Evolutionary conservation across 164 flowering plant genomes (phyloP), one percentile per base, ranked within the genome.

Genomic region (Tetracentron sinense): DNA sequence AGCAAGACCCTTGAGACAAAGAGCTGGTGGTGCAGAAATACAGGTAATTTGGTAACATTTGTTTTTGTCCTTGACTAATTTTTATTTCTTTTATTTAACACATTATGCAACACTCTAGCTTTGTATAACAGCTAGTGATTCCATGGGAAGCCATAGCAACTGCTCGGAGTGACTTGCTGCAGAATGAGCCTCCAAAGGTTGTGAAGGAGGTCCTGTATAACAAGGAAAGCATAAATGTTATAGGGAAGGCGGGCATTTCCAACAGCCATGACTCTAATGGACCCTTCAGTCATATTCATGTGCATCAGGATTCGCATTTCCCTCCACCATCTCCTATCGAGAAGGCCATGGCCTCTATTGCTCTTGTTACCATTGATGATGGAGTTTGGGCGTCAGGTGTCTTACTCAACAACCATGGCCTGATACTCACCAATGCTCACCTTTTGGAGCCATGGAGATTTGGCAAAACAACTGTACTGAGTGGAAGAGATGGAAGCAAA

Each of bases 391-490:
- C 99, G 68, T 91, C 99, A 42, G 99, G 97, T 31, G 74, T 94
- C 65, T 29, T 94, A 70, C 90, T 94, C 47, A 94, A 94, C 58
- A 74, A 76, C 20, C 72, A 85, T 58, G 99, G 99, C 53, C 78
- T 94, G 52, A 76, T 94, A 74, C 96, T 94, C 68, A 91, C 99
- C 52, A 94, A 94, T 79, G 99, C 99, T 69, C 99, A 94, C 79
- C 78, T 94, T 68, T 66, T 94, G 64, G 99, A 94, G 74, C 97
- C 99, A 46, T 91, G 99, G 99, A 85, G 99, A 69, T 91, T 89
- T 72, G 83, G 85, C 17, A 88, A 78, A 80, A 71, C 79, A 59
- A 67, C 67, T 68, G 69, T 74, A 29, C 60, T 60, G 58, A 75
- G 76, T 66, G 78, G 70, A 57, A 63, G 42, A 59, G 57, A 58